Evolutionary conservation across 352 stramenopile genomes (phyloP), one percentile per base, ranked within the genome.

Genomic region (Phytopythium delawarense): DNA sequence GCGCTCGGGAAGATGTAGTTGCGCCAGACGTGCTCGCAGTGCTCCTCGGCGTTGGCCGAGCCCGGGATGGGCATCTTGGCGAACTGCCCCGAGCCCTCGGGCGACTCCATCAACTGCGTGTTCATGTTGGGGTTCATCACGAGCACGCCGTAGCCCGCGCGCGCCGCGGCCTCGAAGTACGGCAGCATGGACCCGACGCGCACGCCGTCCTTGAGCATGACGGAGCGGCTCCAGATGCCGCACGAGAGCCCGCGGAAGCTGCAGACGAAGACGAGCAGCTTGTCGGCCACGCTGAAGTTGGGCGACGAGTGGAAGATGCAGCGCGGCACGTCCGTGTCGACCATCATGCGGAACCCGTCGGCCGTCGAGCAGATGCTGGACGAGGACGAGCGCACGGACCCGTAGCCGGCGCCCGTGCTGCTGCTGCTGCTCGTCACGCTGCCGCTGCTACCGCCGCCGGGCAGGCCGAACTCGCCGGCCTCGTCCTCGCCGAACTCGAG

Each of bases 101-200:
- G 54, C 2, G 76, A 69, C n/a, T 87, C 65, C 72, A 96, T 91
- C 7, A 85, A 64, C 61, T 91, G 81, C 32, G 88, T 94, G 67
- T 97, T 97, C 71, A 92, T 91, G 71, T 96, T 97, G 3, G 90
- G 88, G 64, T 96, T 95, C 75, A 94, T 91, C 23, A 97, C 86
- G 23, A 96, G 60, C 25, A 97, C 76, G 35, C 82, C 87, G 61
- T 92, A 97, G 3, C 90, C 90, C 3, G 78, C 75, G 13, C 74
- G 64, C 48, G 84, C 72, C 2, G 89, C 87, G 18, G 85, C 81
- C 52, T 89, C 73, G 57, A 97, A 92, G 63, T 93, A 96, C 18
- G 88, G 84, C 52, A 97, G 69, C 88, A 96, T 96, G 32, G 81
- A 92, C 4, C 90, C 90, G n/a, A 91, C 81, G n/a, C 86, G 71